A percentile compares a stretch with the other conserved stretches of the same genome.
Evolutionary conservation across 169 alveolate genomes (phyloP).

Genomic region (Cryptosporidium xiaoi): DNA sequence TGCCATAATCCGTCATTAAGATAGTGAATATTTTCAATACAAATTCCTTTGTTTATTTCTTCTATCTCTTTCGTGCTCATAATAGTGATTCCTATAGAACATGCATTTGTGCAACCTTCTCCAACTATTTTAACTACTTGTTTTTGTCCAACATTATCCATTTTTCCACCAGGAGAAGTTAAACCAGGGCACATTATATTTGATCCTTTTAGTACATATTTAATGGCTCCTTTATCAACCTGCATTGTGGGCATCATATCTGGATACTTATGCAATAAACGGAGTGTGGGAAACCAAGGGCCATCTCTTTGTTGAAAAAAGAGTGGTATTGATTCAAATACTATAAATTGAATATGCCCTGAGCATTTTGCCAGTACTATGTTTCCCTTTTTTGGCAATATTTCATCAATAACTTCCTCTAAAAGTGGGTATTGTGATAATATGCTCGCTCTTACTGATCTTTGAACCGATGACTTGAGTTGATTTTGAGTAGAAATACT

Average conservation of each 20-base stretch:
- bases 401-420: slow-evolving; percentile 88
- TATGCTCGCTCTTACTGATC: slow-evolving; percentile 84
- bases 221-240: slow-evolving; percentile 96
- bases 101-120: slow-evolving; percentile 93
- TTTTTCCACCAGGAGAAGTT: slow-evolving; percentile 93
- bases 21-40: slow-evolving; percentile 91
- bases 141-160: slow-evolving; percentile 90
- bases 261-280: slow-evolving; percentile 94
- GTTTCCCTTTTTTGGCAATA: slow-evolving; percentile 90
- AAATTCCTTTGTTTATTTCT: slow-evolving; percentile 89
- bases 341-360: slow-evolving; percentile 83
- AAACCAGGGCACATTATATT: slow-evolving; percentile 98
- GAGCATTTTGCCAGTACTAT: slow-evolving; percentile 87
- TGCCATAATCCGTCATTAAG: slow-evolving; percentile 96
- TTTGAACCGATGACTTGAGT: slow-evolving; percentile 88
- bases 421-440: slow-evolving; percentile 86
- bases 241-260: slow-evolving; percentile 95
- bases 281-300: slow-evolving; percentile 94
- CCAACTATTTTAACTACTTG: slow-evolving; percentile 89
- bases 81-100: slow-evolving; percentile 94
- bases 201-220: slow-evolving; percentile 94
- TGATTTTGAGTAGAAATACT: slow-evolving; percentile 87
- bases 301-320: slow-evolving; percentile 92
- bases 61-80: slow-evolving; percentile 94
- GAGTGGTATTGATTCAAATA: slow-evolving; percentile 83